Percentiles rank a stretch among this genome's conserved stretches.
Evolutionary conservation across 805 yeast genomes (phyloP).

Genomic region (Candida qinlingensis): DNA sequence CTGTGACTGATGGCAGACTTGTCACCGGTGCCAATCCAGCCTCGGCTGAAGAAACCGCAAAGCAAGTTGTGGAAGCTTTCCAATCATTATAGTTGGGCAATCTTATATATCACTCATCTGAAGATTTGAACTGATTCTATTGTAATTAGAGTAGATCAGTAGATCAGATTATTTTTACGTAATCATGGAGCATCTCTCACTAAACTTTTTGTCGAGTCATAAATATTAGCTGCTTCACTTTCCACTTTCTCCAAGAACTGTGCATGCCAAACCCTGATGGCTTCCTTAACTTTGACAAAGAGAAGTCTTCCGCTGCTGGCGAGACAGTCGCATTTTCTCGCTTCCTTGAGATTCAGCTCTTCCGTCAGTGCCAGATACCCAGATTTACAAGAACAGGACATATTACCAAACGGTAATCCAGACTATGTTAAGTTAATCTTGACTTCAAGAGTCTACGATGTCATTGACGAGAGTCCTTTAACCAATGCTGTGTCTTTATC

Average conservation of each 20-base stretch:
- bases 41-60: slow-evolving; percentile 46
- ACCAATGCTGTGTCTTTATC: slow-evolving; percentile 71
- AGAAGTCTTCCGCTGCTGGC: no score
- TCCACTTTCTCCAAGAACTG: no score
- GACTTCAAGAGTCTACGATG: slow-evolving; percentile 93
- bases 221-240: no score
- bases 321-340: no score
- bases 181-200: no score
- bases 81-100: neutral
- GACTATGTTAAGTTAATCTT: slow-evolving; percentile 88
- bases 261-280: no score
- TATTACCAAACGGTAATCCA: slow-evolving; percentile 63
- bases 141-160: no score
- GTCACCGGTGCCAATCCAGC: slow-evolving; percentile 68
- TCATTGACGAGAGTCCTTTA: slow-evolving; percentile 84
- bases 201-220: no score
- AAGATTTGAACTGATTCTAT: no score
- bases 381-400: slow-evolving; percentile 39
- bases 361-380: slow-evolving; percentile 11
- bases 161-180: no score
- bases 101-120: no score
- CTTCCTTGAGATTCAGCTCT: neutral
- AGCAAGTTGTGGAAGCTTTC: slow-evolving; percentile 28
- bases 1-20: slow-evolving; percentile 50
- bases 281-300: no score